Percentiles rank a stretch among this genome's conserved stretches.
Conservation (phyloP, 2,329 filamentous ascomycete species). For the Hypomyces perniciosus region DNA sequence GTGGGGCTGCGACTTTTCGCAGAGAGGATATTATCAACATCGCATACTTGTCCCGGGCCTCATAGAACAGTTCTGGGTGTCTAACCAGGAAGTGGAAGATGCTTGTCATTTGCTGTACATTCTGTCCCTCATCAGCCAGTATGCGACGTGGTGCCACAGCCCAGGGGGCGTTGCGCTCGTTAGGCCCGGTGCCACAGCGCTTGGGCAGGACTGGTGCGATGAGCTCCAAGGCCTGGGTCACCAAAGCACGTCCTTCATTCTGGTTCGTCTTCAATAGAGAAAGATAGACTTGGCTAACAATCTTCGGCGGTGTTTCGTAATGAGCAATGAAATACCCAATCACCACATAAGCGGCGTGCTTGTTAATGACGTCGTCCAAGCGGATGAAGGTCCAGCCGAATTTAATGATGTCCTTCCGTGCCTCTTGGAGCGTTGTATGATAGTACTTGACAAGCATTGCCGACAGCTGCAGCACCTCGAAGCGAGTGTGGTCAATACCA, state of each 20-base stretch:
- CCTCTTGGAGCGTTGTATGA: conserved; percentile 77
- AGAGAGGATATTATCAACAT: conserved; percentile 83
- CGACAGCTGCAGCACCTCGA: conserved; percentile 92
- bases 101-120: conserved; percentile 90
- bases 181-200: conserved; percentile 61
- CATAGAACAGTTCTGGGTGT: conserved; percentile 90
- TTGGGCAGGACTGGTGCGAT: conserved; percentile 92
- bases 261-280: conserved; percentile 88
- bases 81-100: conserved; percentile 96
- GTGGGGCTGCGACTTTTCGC: conserved; percentile 76
- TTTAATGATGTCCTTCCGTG: conserved; percentile 96
- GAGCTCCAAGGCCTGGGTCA: conserved; percentile 90
- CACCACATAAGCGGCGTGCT: conserved; percentile 94
- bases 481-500: conserved; percentile 89
- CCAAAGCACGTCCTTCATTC: conserved; percentile 84
- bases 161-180: conserved; percentile 77
- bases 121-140: conserved; percentile 87
- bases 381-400: conserved; percentile 98
- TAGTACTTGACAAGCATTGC: conserved; percentile 96
- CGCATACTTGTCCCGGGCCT: conserved; percentile 86
- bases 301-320: conserved; percentile 94
- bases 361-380: conserved; percentile 98
- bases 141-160: conserved; percentile 86
- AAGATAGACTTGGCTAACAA: conserved; percentile 90
- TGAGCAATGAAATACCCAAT: conserved; percentile 97